A percentile compares a stretch with the other conserved stretches of the same genome.
Evolutionary conservation across 2,329 filamentous ascomycete genomes (phyloP).

Genomic region (Claviceps spartinae): DNA sequence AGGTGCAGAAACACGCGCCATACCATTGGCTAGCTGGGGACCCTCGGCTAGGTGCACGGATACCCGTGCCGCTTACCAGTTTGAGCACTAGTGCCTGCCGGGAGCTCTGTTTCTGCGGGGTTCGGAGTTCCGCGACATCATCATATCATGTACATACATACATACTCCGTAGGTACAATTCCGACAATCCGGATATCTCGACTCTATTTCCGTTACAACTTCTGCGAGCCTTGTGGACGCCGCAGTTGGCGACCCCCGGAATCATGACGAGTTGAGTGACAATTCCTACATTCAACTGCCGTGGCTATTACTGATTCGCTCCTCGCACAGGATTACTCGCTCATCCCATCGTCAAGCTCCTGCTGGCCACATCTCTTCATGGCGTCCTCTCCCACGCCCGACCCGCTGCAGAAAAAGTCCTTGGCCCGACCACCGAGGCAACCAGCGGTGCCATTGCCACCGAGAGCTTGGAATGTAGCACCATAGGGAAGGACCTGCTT

Average conservation of each 20-base stretch:
- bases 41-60: not conserved
- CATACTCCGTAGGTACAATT: too few relatives aligned
- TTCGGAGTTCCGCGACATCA: too few relatives aligned
- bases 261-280: not conserved
- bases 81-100: too few relatives aligned
- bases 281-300: not conserved
- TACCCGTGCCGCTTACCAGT: too few relatives aligned
- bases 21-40: slow-evolving; percentile 2
- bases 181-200: too few relatives aligned
- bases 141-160: too few relatives aligned
- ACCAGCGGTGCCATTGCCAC: slow-evolving; percentile 52
- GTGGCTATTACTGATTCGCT: not conserved
- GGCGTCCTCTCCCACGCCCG: slow-evolving; percentile 5
- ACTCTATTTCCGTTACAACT: too few relatives aligned
- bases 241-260: too few relatives aligned
- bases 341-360: not conserved
- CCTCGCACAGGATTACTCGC: not conserved
- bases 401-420: slow-evolving; percentile 11
- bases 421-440: slow-evolving; percentile 10
- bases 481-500: slow-evolving; percentile 52
- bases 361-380: slow-evolving; percentile 2
- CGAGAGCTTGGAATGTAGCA: slow-evolving; percentile 54
- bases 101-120: too few relatives aligned
- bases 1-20: not conserved
- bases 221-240: too few relatives aligned